These are phyloP conservation scores for Rhynchosporium agropyri DNA, from an alignment of 2,329 filamentous ascomycete genomes.

Conservation along the genomic window DNA sequence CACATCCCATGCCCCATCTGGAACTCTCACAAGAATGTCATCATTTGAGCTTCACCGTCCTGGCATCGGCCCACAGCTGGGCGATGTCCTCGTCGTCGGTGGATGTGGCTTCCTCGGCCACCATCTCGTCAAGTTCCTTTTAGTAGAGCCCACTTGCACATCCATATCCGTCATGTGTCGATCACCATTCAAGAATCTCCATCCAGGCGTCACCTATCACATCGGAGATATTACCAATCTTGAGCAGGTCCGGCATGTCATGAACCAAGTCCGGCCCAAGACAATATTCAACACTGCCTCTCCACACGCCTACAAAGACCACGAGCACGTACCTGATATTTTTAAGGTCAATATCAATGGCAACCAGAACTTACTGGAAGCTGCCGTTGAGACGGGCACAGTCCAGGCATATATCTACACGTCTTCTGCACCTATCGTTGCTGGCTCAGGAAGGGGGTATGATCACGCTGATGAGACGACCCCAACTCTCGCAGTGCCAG, in stretches of 20 bases:
- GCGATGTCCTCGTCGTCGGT: constrained; percentile 21
- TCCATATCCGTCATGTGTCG: constrained; percentile 51
- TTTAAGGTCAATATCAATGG: constrained; percentile 54
- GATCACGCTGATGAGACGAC: constrained; percentile 33
- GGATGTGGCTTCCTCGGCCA: constrained; percentile 49
- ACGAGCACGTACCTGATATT: constrained; percentile 29
- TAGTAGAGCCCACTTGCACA: constrained; percentile 44
- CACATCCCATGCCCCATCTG: constrained; percentile 8
- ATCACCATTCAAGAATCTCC: constrained; percentile 45
- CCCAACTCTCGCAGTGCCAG: constrained; percentile 31
- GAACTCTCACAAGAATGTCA: constrained; percentile 17
- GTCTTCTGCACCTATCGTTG: constrained; percentile 32
- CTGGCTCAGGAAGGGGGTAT: constrained; percentile 27
- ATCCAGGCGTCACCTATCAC: constrained; percentile 48
- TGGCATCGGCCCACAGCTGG: constrained; percentile 6
- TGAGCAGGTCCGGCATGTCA: constrained; percentile 46
- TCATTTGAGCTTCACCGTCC: constrained; percentile 13
- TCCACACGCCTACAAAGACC: constrained; percentile 44
- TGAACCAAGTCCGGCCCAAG: constrained; percentile 48
- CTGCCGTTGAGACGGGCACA: constrained; percentile 50
- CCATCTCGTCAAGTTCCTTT: constrained; percentile 53
- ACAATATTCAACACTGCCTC: constrained; percentile 54
- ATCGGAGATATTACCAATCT: constrained; percentile 53
- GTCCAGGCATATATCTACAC: constrained; percentile 45
- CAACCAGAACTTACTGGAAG: constrained; percentile 51